A percentile compares a stretch with the other conserved stretches of the same genome.
Conservation (phyloP, 805 yeast genomes). For the Candida verbasci region DNA sequence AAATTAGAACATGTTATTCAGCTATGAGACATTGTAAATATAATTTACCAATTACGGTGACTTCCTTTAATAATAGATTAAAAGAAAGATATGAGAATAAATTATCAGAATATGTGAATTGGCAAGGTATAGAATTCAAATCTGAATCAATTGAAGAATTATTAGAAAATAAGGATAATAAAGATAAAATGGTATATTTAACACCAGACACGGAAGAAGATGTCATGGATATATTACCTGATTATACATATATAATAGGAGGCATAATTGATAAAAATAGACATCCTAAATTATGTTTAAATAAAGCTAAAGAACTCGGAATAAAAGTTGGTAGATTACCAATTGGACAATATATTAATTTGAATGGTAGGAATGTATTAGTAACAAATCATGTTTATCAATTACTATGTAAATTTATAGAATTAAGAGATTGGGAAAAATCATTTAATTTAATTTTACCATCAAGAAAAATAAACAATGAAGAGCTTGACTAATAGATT, state of each 20-base stretch:
- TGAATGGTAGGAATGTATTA: constrained; percentile 82
- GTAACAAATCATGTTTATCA: constrained; percentile 97
- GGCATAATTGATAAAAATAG: constrained; percentile 96
- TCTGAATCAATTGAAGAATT: constrained; percentile 26
- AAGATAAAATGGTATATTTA: constrained; percentile 55
- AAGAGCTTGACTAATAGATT: constrained; percentile 8
- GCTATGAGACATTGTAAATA: constrained; percentile 61
- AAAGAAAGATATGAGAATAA: constrained; percentile 64
- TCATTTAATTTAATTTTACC: constrained; percentile 91
- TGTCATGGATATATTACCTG: constrained; percentile 58
- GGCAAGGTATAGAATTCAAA: constrained; percentile 60
- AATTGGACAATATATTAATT: constrained; percentile 74
- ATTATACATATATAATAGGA: constrained; percentile 80
- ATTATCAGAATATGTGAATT: constrained; percentile 53
- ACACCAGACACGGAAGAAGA: constrained; percentile 84
- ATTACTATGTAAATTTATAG: constrained; percentile 75
- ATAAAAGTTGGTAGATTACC: constrained; percentile 77
- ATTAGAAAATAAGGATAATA: constrained; percentile 22
- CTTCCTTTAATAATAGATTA: constrained; percentile 64
- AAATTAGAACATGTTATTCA: constrained; percentile 77
- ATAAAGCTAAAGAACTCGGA: constrained; percentile 74
- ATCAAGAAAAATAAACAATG: constrained; percentile 49
- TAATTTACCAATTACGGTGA: constrained; percentile 54
- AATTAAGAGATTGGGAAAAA: constrained; percentile 69
- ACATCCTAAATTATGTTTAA: constrained; percentile 71